Percentiles rank a stretch among this genome's conserved stretches.
Conservation (phyloP, 805 yeast genomes). For the Kuraishia molischiana region DNA sequence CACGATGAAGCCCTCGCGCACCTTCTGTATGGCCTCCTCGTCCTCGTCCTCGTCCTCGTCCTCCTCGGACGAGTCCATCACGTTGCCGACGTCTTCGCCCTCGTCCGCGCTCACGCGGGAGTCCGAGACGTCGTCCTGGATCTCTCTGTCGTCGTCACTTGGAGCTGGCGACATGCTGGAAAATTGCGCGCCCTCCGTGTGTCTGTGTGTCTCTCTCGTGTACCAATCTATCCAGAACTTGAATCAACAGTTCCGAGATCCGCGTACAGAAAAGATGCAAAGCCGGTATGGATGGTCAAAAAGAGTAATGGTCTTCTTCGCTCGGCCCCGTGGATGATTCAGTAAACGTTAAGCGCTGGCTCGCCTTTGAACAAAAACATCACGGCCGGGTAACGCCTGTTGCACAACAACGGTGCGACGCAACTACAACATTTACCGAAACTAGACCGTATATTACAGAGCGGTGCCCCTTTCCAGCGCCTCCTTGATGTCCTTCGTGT, state of each 20-base stretch:
- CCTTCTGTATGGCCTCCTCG: slow-evolving; percentile 76
- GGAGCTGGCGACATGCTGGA: slow-evolving; percentile 21
- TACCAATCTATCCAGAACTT: no score
- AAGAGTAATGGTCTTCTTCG: no score
- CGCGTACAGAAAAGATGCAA: no score
- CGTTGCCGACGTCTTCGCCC: slow-evolving; percentile 26
- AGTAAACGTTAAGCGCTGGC: no score
- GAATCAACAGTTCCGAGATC: no score
- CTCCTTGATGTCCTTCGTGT: slow-evolving; percentile 12
- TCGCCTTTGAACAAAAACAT: no score
- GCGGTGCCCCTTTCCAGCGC: slow-evolving; percentile 14
- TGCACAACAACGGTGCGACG: no score
- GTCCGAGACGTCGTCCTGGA: slow-evolving; percentile 22
- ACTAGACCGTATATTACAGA: no score
- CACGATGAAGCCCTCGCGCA: slow-evolving; percentile 88
- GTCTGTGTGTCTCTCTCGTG: neutral
- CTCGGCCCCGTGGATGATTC: no score
- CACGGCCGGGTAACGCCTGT: no score
- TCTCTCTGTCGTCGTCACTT: slow-evolving; percentile 25
- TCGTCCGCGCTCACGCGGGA: neutral
- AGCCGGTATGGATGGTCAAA: no score
- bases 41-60: slow-evolving; percentile 83
- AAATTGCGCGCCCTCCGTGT: neutral
- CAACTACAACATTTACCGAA: no score
- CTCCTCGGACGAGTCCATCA: slow-evolving; percentile 74